Percentiles rank a stretch among this genome's conserved stretches.
Conservation (phyloP, 345 rosid species). For the Sonneratia caseolaris region DNA sequence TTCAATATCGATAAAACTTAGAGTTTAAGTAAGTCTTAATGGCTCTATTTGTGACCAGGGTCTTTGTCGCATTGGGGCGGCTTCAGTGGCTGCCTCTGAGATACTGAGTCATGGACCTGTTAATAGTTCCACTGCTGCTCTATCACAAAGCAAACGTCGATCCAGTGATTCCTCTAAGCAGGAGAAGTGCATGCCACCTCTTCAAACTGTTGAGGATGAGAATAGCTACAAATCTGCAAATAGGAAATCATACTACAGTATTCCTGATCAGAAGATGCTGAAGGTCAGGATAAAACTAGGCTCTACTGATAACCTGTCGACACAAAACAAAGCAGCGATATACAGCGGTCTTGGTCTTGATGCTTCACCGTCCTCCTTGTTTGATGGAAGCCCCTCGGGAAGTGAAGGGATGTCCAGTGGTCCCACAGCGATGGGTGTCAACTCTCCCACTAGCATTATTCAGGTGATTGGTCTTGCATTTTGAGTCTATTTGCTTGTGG, state of each 20-base stretch:
- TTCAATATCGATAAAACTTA: background rate
- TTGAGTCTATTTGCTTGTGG: background rate
- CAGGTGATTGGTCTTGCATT: slow-evolving; percentile 33
- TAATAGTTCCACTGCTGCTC: slow-evolving; percentile 14
- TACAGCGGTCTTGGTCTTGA: slow-evolving; percentile 63
- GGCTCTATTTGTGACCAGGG: background rate
- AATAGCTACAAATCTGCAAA: slow-evolving; percentile 22
- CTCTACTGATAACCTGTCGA: slow-evolving; percentile 47
- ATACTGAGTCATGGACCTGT: slow-evolving; percentile 35
- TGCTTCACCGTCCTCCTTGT: slow-evolving; percentile 57
- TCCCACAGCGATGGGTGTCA: slow-evolving; percentile 30
- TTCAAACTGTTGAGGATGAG: slow-evolving; percentile 27
- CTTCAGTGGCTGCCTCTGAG: background rate
- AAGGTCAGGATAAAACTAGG: slow-evolving; percentile 82
- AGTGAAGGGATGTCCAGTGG: slow-evolving; percentile 46
- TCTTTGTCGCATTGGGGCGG: background rate
- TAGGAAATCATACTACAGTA: slow-evolving; percentile 24
- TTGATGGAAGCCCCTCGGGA: slow-evolving; percentile 49
- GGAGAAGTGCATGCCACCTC: slow-evolving; percentile 26
- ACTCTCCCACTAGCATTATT: slow-evolving; percentile 56
- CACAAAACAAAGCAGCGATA: slow-evolving; percentile 53
- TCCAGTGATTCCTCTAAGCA: slow-evolving; percentile 24
- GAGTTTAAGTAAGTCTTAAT: background rate
- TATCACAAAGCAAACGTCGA: slow-evolving; percentile 27
- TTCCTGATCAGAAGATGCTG: slow-evolving; percentile 52